These are phyloP conservation scores for Calendula officinalis DNA, from an alignment of 129 eudicot species.

Conservation along the genomic window DNA sequence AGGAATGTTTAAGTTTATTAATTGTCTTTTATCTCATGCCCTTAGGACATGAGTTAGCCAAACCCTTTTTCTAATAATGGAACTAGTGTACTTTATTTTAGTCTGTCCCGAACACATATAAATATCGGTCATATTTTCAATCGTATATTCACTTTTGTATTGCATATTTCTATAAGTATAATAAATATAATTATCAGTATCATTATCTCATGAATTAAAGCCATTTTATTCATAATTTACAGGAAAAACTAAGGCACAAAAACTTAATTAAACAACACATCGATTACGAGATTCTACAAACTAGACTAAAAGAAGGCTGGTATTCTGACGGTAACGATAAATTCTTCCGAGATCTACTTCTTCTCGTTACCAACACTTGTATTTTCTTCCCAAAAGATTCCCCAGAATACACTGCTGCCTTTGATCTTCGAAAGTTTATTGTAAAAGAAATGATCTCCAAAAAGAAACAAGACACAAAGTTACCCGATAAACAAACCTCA, in stretches of 20 bases:
- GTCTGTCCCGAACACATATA: no score
- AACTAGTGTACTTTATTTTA: no score
- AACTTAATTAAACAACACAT: constrained; percentile 61
- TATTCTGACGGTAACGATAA: constrained; percentile 48
- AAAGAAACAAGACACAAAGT: constrained; percentile 32
- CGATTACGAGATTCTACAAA: constrained; percentile 51
- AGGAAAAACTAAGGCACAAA: constrained; percentile 60
- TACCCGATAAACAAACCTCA: constrained; percentile 43
- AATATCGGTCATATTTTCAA: no score
- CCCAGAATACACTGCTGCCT: constrained; percentile 50
- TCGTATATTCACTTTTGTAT: no score
- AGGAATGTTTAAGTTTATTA: no score
- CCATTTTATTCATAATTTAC: constrained; percentile 1
- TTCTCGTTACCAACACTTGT: constrained; percentile 60
- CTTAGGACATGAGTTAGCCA: no score
- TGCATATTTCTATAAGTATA: no score
- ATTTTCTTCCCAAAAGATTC: constrained; percentile 56
- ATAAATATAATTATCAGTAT: no score
- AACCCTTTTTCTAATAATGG: no score
- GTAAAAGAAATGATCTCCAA: constrained; percentile 41
- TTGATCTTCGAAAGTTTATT: constrained; percentile 50
- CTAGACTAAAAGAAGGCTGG: constrained; percentile 53
- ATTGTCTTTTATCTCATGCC: no score
- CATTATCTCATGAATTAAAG: no score
- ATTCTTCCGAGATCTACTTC: constrained; percentile 58